phyloP scores from a whole-genome alignment of 192 early-diverging fungal genomes.

The Entomortierella chlamydospora region DNA sequence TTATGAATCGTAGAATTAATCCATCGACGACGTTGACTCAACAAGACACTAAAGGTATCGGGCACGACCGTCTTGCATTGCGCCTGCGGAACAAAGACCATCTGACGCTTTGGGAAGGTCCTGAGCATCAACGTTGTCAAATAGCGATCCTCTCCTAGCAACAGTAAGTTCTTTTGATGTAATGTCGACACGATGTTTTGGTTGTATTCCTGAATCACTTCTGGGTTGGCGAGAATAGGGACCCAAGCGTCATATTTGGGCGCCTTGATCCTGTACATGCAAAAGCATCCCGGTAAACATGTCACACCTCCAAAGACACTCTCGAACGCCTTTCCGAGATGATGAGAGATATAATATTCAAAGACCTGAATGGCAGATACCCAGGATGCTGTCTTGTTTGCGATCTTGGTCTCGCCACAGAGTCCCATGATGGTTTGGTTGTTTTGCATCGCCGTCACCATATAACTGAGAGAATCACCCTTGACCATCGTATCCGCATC shows the following conservation, averaged over 20 bases:
- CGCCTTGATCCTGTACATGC: conserved; percentile 96
- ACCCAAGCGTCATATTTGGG: conserved; percentile 78
- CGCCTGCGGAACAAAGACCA: conserved; percentile 89
- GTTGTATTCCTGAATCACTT: conserved; percentile 84
- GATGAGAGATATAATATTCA: conserved; percentile 99
- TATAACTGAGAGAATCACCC: conserved; percentile 80
- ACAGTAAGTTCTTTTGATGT: conserved; percentile 87
- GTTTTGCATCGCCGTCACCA: conserved; percentile 93
- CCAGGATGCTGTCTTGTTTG: conserved; percentile 89
- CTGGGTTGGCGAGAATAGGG: conserved; percentile 89
- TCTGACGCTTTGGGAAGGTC: conserved; percentile 87
- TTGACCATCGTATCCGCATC: conserved; percentile 93
- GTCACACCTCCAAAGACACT: conserved; percentile 97
- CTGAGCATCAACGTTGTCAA: conserved; percentile 88
- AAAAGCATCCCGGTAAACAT: conserved; percentile 97
- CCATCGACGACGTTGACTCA: conserved; percentile 94
- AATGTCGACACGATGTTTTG: conserved; percentile 83
- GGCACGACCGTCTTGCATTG: conserved; percentile 89
- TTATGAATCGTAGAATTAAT: conserved; percentile 97
- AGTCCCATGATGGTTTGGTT: conserved; percentile 94
- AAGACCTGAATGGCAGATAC: conserved; percentile 94
- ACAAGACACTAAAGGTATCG: conserved; percentile 80
- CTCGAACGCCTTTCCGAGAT: conserved; percentile 95
- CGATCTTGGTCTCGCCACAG: conserved; percentile 97
- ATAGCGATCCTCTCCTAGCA: conserved; percentile 91